Conservation (phyloP, 1,139 yeast genomes). For the Citeromyces siamensis region DNA sequence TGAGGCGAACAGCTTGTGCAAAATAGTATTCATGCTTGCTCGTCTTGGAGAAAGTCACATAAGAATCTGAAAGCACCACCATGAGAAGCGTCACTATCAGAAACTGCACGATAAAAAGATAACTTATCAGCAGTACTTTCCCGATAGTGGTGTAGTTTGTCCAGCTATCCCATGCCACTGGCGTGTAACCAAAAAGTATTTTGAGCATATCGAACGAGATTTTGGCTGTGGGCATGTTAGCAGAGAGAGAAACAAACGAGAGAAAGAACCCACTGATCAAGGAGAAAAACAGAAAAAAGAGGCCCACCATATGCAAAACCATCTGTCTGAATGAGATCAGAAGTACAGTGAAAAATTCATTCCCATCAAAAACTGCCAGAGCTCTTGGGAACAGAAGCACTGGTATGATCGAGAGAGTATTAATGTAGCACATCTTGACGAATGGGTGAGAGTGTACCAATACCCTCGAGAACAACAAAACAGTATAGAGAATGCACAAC, state of each 20-base stretch:
- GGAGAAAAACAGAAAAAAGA: not conserved
- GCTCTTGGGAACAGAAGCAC: not conserved
- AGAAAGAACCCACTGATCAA: not conserved
- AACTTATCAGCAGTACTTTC: not conserved
- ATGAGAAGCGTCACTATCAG: not conserved
- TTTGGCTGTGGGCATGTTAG: not conserved
- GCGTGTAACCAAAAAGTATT: not conserved
- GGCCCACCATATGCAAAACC: not conserved
- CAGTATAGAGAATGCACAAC: not conserved
- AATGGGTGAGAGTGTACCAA: not conserved
- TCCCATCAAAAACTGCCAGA: not conserved
- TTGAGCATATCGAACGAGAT: constrained; percentile 1
- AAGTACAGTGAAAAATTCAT: not conserved
- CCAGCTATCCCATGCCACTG: constrained; percentile 2
- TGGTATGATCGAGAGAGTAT: not conserved
- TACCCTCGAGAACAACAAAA: not conserved
- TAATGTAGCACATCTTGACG: not conserved
- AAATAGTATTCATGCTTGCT: not conserved
- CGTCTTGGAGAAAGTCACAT: not conserved
- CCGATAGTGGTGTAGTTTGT: not conserved
- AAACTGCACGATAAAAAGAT: constrained; percentile 1
- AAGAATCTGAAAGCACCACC: not conserved
- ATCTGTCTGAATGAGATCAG: not conserved
- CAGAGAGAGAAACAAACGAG: constrained; percentile 1
- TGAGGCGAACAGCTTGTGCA: not conserved